Evolutionary conservation across 345 rosid species (phyloP), one percentile per base, ranked within the genome.

Genomic region (Punica granatum): DNA sequence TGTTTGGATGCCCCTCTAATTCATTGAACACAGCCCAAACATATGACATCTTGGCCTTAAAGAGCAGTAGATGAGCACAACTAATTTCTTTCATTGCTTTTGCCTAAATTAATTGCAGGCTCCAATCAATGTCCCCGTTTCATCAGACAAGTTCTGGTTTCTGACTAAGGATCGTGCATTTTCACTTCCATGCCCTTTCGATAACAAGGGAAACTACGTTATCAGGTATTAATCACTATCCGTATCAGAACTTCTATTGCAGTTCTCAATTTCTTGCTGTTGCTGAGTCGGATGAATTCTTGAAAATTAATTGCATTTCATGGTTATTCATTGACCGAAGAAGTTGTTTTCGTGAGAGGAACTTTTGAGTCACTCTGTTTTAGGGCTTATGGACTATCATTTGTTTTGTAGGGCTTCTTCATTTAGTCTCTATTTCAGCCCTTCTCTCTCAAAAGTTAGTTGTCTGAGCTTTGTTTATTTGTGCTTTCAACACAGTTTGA

Each of bases 131-230:
- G 86, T 86, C 65, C 86, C 97, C 70, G 96, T 89, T 69, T 78
- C 94, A 74, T 88, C 94, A 1, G 98, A 93, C 78, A 90, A 90
- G 73, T 93, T 93, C 78, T 88, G 82, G 90, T 85, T 82, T 74
- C 84, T 93, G 72, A 87, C 97, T 12, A 85, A 90, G 77, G 70
- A 86, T 69, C 89, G 75, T 78, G 88, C 96, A 19, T 61, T 84
- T 72, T 76, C 94, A 67, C 96, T 93, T 73, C 98, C 98, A 69
- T 78, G 74, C 79, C 97, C 98, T 25, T 93, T 93, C 77, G 83
- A 87, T 78, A 93, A 93, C 80, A 79, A 72, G 62, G 97, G 96
- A 64, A 93, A 93, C 81, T 93, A 88, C 76, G 86, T 93, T 67
- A 87, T 93, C 75, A 90, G 97, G 97, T 93, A 81, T 66, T 46